Base-by-base conservation (phyloP, 116 monocot genomes). In the Cymodocea nodosa region DNA sequence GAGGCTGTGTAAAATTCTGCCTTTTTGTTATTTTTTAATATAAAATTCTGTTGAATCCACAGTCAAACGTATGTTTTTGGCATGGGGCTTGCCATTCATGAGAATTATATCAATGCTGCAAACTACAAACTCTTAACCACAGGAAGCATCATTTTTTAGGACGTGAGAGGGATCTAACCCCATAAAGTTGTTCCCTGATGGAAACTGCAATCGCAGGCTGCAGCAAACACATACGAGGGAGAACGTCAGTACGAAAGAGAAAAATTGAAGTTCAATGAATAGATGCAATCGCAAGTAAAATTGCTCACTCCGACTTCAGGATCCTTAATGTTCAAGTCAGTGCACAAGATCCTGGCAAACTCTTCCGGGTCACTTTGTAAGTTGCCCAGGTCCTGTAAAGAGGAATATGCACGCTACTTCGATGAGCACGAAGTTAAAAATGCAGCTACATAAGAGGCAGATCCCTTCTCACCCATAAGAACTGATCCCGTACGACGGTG, bases 281-380 rank as follows among this genome's bases (percentile, higher is more conserved):
- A 30, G 30, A 30, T 30, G 30, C 30, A 30, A 30, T 30, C 30
- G 3, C 30, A 30, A 30, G 30, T 30, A 10, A 20, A 0, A 48
- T 63, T 48, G 56, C 82, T 82, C 86, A 94, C 94, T 66, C 81
- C 95, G 67, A 87, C 95, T 95, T 95, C 85, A 62, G 85, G 95
- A 70, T 95, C 95, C 65, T 44, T 59, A 79, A 95, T 87, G 63
- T 83, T 66, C 78, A 87, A 72, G 62, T 95, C 95, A 30, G 70
- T 71, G 75, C 95, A 95, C 14, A 95, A 81, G 22, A 68, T 87
- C 69, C 71, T 87, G 19, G 95, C 90, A 76, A 95, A 95, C 54
- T 85, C 90, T 71, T 95, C 90, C 35, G 95, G 95, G 67, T 95
- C 95, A 71, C 78, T 90, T 63, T 95, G 90, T 63, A 95, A 79